Percentiles rank a stretch among this genome's conserved stretches.
These are phyloP conservation scores for Eucalyptus virginea DNA, from an alignment of 345 rosid species.

Conservation along the genomic window DNA sequence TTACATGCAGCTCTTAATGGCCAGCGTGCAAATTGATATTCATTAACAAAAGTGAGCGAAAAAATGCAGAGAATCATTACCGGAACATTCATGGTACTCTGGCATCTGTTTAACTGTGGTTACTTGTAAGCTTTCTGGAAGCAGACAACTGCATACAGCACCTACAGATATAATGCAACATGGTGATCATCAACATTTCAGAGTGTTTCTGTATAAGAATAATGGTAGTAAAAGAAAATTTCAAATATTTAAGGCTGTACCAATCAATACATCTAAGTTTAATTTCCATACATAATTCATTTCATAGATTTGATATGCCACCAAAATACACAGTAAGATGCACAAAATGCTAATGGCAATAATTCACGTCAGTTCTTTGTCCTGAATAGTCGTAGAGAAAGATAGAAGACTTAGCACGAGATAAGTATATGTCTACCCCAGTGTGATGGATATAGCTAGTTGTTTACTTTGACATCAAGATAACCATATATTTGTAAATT, in stretches of 20 bases:
- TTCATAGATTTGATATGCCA: background rate
- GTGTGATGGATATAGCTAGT: background rate
- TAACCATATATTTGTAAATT: background rate
- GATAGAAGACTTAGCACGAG: background rate
- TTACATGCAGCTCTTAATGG: background rate
- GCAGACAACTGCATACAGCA: conserved; percentile 56
- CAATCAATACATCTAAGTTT: background rate
- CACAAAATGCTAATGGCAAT: background rate
- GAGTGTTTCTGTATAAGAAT: background rate
- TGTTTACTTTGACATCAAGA: background rate
- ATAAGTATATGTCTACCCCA: background rate
- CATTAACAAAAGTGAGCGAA: background rate
- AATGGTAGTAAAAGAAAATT: background rate
- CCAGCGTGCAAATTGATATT: background rate
- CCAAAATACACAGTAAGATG: background rate
- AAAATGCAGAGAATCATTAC: background rate
- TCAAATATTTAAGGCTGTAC: background rate
- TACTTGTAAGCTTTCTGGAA: conserved; percentile 72
- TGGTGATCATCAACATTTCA: background rate
- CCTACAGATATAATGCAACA: conserved; percentile 7
- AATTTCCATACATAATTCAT: background rate
- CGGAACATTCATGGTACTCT: conserved; percentile 43
- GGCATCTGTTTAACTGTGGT: conserved; percentile 55
- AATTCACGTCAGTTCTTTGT: background rate
- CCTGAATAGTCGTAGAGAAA: background rate